phyloP scores from a whole-genome alignment of 2,329 filamentous ascomycete species.

The Uncinocarpus reesii region DNA sequence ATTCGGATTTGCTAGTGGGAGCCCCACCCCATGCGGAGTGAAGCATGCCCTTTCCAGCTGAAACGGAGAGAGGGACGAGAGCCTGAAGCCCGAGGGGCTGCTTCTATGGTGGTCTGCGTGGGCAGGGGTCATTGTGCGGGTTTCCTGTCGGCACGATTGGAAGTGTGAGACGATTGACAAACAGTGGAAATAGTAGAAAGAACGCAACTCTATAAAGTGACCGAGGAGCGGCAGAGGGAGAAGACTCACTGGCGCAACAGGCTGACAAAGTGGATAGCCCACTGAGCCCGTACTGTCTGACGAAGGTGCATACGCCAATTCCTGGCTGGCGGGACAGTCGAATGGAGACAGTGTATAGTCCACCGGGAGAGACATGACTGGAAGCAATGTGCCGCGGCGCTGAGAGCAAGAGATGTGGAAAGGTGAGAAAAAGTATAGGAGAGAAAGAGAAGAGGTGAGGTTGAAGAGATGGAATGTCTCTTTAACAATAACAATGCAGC shows the following conservation, averaged over 20 bases:
- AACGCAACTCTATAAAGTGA: no score
- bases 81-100: not conserved
- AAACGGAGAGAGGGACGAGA: not conserved
- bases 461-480: not conserved
- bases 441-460: not conserved
- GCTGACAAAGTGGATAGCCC: no score
- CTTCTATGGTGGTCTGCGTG: not conserved
- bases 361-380: not conserved
- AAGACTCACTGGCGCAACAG: no score
- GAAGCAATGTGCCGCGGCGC: not conserved
- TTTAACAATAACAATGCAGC: no score
- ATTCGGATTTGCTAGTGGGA: not conserved
- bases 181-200: no score
- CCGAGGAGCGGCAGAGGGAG: no score
- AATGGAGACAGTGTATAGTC: no score
- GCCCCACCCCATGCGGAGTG: not conserved
- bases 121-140: not conserved
- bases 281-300: no score
- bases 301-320: no score
- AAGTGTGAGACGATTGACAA: not conserved
- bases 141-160: not conserved
- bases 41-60: conserved; percentile 6
- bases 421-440: not conserved
- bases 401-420: not conserved
- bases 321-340: no score